Percentiles rank a stretch among this genome's conserved stretches.
phyloP scores from a whole-genome alignment of 2,329 filamentous ascomycete genomes.

The Aureobasidium pullulans region DNA sequence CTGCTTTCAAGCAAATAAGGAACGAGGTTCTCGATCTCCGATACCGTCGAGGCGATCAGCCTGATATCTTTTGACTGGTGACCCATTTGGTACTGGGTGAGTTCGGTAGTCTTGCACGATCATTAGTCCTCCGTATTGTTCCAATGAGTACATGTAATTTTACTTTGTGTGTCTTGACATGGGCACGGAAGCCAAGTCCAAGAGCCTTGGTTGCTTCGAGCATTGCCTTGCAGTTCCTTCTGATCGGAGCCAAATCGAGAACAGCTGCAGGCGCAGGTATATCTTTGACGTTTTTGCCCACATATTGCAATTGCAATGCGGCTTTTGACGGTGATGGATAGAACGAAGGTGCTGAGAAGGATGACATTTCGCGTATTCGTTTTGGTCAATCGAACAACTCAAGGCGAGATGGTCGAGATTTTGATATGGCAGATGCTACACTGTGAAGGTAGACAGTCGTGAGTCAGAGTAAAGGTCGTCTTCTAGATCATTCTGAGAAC shows the following conservation, averaged over 20 bases:
- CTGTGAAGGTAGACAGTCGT: background rate
- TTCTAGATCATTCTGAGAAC: background rate
- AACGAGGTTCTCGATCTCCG: constrained; percentile 61
- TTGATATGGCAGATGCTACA: no score
- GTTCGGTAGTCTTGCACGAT: constrained; percentile 51
- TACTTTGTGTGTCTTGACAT: constrained; percentile 81
- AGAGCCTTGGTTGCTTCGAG: constrained; percentile 54
- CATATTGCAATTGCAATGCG: constrained; percentile 36
- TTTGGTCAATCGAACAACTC: background rate
- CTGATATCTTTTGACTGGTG: constrained; percentile 45
- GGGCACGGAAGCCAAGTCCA: constrained; percentile 61
- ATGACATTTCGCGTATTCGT: background rate
- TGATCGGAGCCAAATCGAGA: constrained; percentile 59
- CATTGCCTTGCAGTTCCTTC: constrained; percentile 65
- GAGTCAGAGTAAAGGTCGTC: background rate
- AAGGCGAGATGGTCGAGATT: no score
- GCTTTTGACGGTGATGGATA: constrained; percentile 27
- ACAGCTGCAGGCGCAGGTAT: constrained; percentile 61
- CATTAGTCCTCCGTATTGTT: background rate
- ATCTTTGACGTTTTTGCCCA: constrained; percentile 54
- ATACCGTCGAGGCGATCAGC: constrained; percentile 66
- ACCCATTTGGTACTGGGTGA: constrained; percentile 65
- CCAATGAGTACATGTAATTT: background rate
- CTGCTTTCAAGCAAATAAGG: constrained; percentile 55
- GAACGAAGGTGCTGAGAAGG: constrained; percentile 15